Evolutionary conservation across 768 basidiomycete genomes (phyloP), one percentile per base, ranked within the genome.

Genomic region (Termitomyces sp.): DNA sequence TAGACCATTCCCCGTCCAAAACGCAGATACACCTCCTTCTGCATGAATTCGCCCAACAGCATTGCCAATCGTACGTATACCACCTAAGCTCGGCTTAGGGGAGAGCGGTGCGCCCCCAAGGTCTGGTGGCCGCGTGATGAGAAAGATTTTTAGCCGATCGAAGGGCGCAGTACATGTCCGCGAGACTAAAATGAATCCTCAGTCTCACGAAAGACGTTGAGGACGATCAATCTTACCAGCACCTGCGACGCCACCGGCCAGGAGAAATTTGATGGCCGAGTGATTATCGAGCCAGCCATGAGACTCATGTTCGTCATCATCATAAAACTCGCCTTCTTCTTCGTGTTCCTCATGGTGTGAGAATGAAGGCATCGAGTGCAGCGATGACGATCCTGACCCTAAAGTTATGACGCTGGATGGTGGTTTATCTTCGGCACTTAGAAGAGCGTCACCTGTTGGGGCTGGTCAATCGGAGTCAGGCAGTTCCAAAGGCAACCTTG

Each of bases 1-100:
- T 52, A 99, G 76, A 35, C 87, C 88, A 65, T 93, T 97, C 6
- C 97, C 97, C n/a, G 94, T 93, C 96, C 97, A 99, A 69, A 98
- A 99, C 3, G 87, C 90, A 49, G 86, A 77, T 15, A 97, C 71
- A 7, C 94, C 94, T 32, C 93, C 93, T 69, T 98, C 93, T 1
- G 82, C 71, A 66, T 97, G 97, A 64, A 99, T 91, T 47, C 87
- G 83, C 32, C 76, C 73, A 30, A 94, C 76, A 3, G 94, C 97
- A 41, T 77, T 76, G 32, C 73, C 74, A 21, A 99, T 84, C 28
- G 87, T 79, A 58, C 77, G 83, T 58, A 83, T 62, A 12, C 87
- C 84, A 46, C 75, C 67, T n/a, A 79, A 64, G 58, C 73, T 68
- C 49, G 77, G 71, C 62, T 72, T 74, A 10, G 74, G 69, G 22